Conservation (phyloP, 2,329 filamentous ascomycete genomes). For the Cordyceps farinosa region DNA sequence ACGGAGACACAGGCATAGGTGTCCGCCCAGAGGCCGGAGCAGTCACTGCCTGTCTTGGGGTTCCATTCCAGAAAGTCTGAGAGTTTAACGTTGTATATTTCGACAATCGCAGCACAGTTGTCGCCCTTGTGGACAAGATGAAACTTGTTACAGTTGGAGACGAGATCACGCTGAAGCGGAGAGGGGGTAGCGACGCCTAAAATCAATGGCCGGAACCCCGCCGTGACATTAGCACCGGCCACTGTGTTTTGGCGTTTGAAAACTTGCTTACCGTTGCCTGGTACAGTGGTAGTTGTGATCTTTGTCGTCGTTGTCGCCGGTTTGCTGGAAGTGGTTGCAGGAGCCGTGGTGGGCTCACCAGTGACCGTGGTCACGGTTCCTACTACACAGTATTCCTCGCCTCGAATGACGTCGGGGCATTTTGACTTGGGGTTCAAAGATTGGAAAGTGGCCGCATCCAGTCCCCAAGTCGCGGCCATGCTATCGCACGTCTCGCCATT, state of each 20-base stretch:
- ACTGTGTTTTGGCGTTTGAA: background rate
- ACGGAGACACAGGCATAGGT: constrained; percentile 18
- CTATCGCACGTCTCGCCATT: constrained; percentile 1
- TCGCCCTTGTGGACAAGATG: constrained; percentile 8
- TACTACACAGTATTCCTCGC: constrained; percentile 3
- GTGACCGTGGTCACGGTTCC: background rate
- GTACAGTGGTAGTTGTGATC: background rate
- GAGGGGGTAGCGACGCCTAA: constrained; percentile 17
- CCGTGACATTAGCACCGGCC: background rate
- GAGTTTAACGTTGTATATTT: background rate
- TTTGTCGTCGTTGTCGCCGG: constrained; percentile 2
- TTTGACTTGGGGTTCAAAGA: background rate
- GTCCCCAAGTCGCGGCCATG: background rate
- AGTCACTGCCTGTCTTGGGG: constrained; percentile 12
- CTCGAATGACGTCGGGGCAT: background rate
- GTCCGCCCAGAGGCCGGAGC: constrained; percentile 17
- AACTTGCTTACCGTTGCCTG: constrained; percentile 3
- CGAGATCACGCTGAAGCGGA: constrained; percentile 18
- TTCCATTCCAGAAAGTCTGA: constrained; percentile 18
- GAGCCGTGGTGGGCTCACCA: background rate
- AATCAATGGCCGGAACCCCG: background rate
- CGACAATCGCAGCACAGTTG: background rate
- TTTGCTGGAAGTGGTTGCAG: background rate
- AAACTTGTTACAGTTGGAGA: constrained; percentile 20
- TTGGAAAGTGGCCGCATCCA: background rate